phyloP scores from a whole-genome alignment of 345 rosid species.

The Lumnitzera racemosa region DNA sequence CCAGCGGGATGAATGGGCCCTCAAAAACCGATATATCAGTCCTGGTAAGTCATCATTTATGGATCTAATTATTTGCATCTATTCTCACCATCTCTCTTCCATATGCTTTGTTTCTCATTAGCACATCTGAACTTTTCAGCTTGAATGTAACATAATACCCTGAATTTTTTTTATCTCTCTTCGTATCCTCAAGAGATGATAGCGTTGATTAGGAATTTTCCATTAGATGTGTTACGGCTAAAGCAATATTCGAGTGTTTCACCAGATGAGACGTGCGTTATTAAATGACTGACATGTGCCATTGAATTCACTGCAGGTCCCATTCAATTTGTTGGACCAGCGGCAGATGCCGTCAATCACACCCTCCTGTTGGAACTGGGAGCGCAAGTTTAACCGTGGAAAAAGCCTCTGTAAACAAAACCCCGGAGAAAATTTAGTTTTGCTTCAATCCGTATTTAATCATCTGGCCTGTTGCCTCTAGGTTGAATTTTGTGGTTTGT shows the following conservation, averaged over 20 bases:
- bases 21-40: slow-evolving; percentile 69
- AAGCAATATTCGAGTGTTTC: not conserved
- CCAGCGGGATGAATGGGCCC: slow-evolving; percentile 76
- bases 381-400: slow-evolving; percentile 30
- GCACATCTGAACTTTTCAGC: too few species aligned
- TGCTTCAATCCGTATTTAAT: not conserved
- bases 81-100: not conserved
- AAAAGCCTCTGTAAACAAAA: not conserved
- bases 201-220: too few species aligned
- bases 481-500: slow-evolving; percentile 4
- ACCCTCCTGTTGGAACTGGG: slow-evolving; percentile 78
- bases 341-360: slow-evolving; percentile 51
- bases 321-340: slow-evolving; percentile 77
- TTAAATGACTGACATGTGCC: too few species aligned
- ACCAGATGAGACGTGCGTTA: not conserved
- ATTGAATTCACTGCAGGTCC: slow-evolving; percentile 46
- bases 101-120: not conserved
- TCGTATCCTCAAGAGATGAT: too few species aligned
- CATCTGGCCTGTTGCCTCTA: not conserved
- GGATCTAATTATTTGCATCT: too few species aligned
- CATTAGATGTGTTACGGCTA: not conserved
- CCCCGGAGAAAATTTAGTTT: slow-evolving; percentile 1
- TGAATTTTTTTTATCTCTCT: too few species aligned
- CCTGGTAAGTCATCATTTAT: slow-evolving; percentile 56
- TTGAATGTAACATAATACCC: too few species aligned